These are phyloP conservation scores for Gypsophila paniculata DNA, from an alignment of 179 eudicot genomes.

Conservation along the genomic window DNA sequence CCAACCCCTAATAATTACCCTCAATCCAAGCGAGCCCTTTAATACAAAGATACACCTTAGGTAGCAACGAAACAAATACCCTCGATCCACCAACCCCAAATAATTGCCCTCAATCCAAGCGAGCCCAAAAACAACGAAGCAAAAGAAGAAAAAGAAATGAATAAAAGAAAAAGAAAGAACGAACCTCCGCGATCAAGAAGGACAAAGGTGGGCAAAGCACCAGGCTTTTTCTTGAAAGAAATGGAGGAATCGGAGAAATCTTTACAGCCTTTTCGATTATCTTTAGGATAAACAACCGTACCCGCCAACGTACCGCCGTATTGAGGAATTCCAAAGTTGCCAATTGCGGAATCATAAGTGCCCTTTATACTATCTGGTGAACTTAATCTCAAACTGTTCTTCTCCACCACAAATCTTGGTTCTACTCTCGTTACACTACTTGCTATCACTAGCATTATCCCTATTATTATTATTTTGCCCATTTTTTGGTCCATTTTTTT, in stretches of 20 bases:
- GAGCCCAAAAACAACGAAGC: no score
- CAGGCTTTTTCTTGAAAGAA: slow-evolving; percentile 65
- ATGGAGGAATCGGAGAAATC: slow-evolving; percentile 48
- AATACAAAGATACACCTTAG: no score
- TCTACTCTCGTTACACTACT: slow-evolving; percentile 29
- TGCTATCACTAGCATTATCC: slow-evolving; percentile 33
- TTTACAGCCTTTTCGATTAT: slow-evolving; percentile 66
- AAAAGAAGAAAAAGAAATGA: no score
- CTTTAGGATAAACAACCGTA: slow-evolving; percentile 68
- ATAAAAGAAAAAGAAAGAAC: no score
- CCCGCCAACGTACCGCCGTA: slow-evolving; percentile 96
- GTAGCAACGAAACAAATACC: no score
- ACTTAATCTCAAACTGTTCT: slow-evolving; percentile 71
- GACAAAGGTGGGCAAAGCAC: slow-evolving; percentile 74
- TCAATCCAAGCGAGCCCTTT: no score
- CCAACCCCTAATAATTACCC: no score
- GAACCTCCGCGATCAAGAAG: slow-evolving; percentile 88
- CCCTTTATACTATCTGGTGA: slow-evolving; percentile 78
- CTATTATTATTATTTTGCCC: slow-evolving; percentile 28
- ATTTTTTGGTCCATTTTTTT: slow-evolving; percentile 15
- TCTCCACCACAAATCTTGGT: slow-evolving; percentile 75
- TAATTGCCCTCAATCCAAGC: no score
- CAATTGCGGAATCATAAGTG: slow-evolving; percentile 73
- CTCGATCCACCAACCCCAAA: no score
- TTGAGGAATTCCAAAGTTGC: slow-evolving; percentile 92